Evolutionary conservation across 1,139 yeast genomes (phyloP), one percentile per base, ranked within the genome.

Genomic region (Pichia sp.): DNA sequence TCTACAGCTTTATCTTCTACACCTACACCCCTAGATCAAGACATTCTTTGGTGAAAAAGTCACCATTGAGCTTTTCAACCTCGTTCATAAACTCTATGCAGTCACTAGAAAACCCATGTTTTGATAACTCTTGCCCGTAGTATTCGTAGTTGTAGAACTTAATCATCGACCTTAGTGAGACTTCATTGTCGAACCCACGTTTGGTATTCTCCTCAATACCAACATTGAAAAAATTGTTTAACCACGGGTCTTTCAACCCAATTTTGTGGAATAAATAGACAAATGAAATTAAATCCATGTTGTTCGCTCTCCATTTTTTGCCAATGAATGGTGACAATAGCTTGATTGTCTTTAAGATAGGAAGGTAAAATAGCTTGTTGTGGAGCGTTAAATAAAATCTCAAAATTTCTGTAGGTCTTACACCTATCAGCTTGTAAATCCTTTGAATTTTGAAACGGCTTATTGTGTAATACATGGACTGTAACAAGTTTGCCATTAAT

Each of bases 281-380:
- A 56, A 87, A 83, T 0, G 97, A 89, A 7, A 95, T 88, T 52
- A 93, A 72, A 60, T 90, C 96, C 98, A 95, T 93, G 65, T 93
- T 95, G 58, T 83, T 79, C 13, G 90, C 80, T 61, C 90, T 85
- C 99, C 99, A 93, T 67, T 91, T 90, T 55, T 95, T 81, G 19
- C 97, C 97, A 60, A 88, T 91, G 67, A 85, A 89, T 0, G 98
- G 97, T 0, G 91, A 83, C 48, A 90, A 76, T 57, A 88, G 85
- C 66, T 88, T 90, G 55, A 91, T 73, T 1, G 84, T 77, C 62
- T 83, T 85, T 59, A 91, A 72, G 3, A 87, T 82, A 2, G 95
- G 90, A 44, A 72, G 73, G 68, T 87, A 83, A 28, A 90, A 68
- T n/a, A 77, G 75, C 16, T 72, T 66, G 62, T 87, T 89, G 59